phyloP scores from a whole-genome alignment of 495 filamentous ascomycete genomes.

The Neurospora sp. region DNA sequence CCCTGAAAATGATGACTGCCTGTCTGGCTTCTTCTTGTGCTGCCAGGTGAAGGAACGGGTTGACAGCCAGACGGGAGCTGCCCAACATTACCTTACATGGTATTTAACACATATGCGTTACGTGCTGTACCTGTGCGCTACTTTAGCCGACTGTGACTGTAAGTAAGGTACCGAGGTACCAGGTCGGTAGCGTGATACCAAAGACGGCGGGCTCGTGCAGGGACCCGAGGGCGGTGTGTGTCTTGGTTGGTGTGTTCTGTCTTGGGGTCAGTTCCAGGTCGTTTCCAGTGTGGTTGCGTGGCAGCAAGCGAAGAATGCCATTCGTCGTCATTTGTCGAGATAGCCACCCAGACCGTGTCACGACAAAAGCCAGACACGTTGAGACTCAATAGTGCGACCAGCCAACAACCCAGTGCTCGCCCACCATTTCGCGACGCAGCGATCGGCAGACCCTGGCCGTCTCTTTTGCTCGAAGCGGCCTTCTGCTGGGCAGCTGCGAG shows the following conservation, averaged over 20 bases:
- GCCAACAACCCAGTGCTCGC: slow-evolving; percentile 15
- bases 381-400: neutral
- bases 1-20: neutral
- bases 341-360: slow-evolving; percentile 12
- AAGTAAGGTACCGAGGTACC: neutral
- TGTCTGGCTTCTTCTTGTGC: neutral
- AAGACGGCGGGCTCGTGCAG: neutral
- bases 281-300: slow-evolving; percentile 9
- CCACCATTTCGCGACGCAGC: slow-evolving; percentile 7
- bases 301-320: slow-evolving; percentile 12
- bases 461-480: slow-evolving; percentile 5
- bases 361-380: slow-evolving; percentile 3
- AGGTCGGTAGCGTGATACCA: neutral
- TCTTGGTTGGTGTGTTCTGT: neutral
- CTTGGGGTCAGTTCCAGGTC: neutral
- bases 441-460: slow-evolving; percentile 7
- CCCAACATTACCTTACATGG: neutral
- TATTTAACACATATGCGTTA: neutral
- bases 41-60: neutral
- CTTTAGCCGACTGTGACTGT: neutral
- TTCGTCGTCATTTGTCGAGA: slow-evolving; percentile 18
- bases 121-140: neutral
- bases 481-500: neutral
- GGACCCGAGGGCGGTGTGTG: neutral
- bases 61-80: neutral